Base-by-base conservation (phyloP, 495 filamentous ascomycete genomes). In the Parathielavia appendiculata region DNA sequence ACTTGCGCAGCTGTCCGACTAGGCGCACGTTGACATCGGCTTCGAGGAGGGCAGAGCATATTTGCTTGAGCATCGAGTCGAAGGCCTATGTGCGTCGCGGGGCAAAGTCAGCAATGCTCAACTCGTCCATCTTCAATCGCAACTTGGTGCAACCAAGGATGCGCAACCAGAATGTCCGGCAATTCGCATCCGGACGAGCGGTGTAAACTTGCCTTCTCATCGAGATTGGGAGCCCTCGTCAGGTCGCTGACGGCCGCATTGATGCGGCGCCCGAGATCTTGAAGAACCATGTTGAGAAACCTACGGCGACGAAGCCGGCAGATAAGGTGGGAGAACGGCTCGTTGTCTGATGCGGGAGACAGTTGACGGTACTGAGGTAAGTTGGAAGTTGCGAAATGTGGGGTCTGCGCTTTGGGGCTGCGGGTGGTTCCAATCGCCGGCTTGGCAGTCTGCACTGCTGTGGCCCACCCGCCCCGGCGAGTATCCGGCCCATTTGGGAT, bases 181-280 rank as follows among this genome's bases (percentile, higher is more conserved):
- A n/a, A n/a, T n/a, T n/a, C n/a, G n/a, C n/a, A n/a, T n/a, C n/a
- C n/a, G n/a, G n/a, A n/a, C 26, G 6, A 30, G 30, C 5, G 48
- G 12, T 36, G 32, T 10, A 45, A 35, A 19, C 73, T 58, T 66
- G 88, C 92, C 89, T 97, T 97, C 77, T 99, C 93, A 64, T 96
- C 92, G 57, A 97, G 83, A 69, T 91, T 97, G 55, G 83, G 86
- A 9, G 92, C 90, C 63, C 93, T 81, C 43, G 93, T 95, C 64
- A 97, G 81, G 75, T 97, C 92, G 64, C 86, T 90, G 70, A 99
- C 88, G 63, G 93, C 93, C 77, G 89, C 84, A 73, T 96, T 97
- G 72, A 99, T 97, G 72, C 95, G 95, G 81, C 92, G 90, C 62
- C 93, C 93, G 23, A 99, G 81, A 82, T 97, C 93, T 85, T 96